phyloP scores from a whole-genome alignment of 129 eudicot genomes.

The Centaurea solstitialis region DNA sequence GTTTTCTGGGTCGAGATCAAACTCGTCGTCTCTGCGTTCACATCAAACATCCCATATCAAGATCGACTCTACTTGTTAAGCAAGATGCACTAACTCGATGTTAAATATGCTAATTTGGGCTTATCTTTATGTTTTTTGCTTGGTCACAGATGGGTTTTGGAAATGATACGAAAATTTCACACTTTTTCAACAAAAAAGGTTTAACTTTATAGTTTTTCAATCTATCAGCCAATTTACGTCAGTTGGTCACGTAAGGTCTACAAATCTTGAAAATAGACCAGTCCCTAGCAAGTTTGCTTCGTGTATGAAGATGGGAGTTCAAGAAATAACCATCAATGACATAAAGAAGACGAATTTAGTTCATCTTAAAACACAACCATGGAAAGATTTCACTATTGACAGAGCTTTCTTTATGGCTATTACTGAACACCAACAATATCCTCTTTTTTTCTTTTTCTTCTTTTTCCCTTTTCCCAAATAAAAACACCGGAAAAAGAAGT shows the following conservation, averaged over 20 bases:
- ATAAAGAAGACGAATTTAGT: neutral
- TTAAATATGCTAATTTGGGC: constrained; percentile 7
- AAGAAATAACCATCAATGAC: neutral
- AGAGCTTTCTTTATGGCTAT: too few species aligned
- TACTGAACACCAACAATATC: neutral
- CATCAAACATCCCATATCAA: constrained; percentile 17
- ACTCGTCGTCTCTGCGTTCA: constrained; percentile 75
- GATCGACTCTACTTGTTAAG: constrained; percentile 1
- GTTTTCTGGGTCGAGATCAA: constrained; percentile 94
- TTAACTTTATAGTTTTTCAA: neutral
- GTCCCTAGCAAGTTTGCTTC: neutral
- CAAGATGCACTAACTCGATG: neutral
- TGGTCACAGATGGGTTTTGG: neutral
- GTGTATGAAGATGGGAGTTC: neutral
- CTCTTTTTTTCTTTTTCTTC: too few species aligned
- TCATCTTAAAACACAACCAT: too few species aligned
- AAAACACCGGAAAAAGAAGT: neutral
- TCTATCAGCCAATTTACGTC: neutral
- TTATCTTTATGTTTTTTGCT: neutral
- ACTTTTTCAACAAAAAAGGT: neutral
- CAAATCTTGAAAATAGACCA: neutral
- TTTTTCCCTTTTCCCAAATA: too few species aligned
- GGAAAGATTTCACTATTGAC: too few species aligned
- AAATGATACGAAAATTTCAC: neutral
- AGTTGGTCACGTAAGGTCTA: neutral